Conservation (phyloP, 2,329 filamentous ascomycete genomes). For the Onygenales sp. region DNA sequence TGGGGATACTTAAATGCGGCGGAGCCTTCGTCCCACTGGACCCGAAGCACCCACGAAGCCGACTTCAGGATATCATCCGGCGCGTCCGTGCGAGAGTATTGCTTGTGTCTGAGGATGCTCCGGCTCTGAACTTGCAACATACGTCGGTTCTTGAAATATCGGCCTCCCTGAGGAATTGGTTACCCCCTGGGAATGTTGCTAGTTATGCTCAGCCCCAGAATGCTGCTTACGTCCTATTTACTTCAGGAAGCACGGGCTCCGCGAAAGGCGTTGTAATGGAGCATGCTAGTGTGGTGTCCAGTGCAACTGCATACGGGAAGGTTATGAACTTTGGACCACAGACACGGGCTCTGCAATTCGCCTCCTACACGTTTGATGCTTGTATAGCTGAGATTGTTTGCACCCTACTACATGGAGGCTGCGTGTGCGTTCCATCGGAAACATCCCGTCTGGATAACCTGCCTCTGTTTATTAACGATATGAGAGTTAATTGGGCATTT, state of each 20-base stretch:
- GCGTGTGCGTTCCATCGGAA: slow-evolving; percentile 48
- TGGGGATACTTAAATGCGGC: slow-evolving; percentile 34
- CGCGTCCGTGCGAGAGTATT: slow-evolving; percentile 22
- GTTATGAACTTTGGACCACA: slow-evolving; percentile 33
- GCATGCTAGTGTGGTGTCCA: slow-evolving; percentile 50
- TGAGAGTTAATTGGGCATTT: slow-evolving; percentile 68
- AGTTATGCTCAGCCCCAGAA: slow-evolving; percentile 22
- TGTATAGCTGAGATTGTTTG: slow-evolving; percentile 46
- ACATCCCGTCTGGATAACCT: slow-evolving; percentile 42
- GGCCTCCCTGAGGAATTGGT: slow-evolving; percentile 12
- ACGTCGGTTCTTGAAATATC: slow-evolving; percentile 22
- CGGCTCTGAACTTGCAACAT: slow-evolving; percentile 7
- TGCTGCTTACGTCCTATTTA: slow-evolving; percentile 49
- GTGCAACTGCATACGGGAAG: slow-evolving; percentile 43
- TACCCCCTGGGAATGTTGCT: slow-evolving; percentile 13
- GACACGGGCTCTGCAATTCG: slow-evolving; percentile 50
- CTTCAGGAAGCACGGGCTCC: slow-evolving; percentile 46
- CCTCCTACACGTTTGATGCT: slow-evolving; percentile 48
- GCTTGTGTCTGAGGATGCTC: slow-evolving; percentile 15
- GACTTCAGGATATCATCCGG: slow-evolving; percentile 24
- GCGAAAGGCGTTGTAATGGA: slow-evolving; percentile 45
- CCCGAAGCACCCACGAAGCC: slow-evolving; percentile 28
- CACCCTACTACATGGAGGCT: slow-evolving; percentile 47
- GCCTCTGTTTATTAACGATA: slow-evolving; percentile 39
- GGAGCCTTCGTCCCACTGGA: slow-evolving; percentile 34